Evolutionary conservation across 352 stramenopile species (phyloP), one percentile per base, ranked within the genome.

Genomic region (Blastocystis sp.): DNA sequence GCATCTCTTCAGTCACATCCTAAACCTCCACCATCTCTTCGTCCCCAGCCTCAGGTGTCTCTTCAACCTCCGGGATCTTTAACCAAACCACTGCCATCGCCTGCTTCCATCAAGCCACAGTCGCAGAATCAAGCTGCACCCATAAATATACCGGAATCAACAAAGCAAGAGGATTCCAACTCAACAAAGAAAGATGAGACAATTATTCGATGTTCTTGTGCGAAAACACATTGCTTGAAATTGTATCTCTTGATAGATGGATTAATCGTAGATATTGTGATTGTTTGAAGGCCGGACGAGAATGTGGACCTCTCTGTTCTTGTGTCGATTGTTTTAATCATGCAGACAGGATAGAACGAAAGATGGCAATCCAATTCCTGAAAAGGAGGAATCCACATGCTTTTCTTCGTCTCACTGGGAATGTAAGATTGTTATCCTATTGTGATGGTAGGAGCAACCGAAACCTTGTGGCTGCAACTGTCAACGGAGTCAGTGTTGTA

Each of bases 261-360:
- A 9, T 73, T 14, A 73, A 27, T 29, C 19, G 16, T 73, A 73
- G 61, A 5, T 73, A 73, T n/a, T 73, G 61, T n/a, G 61, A 73
- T 29, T 73, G 61, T 73, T 46, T 73, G 61, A 37, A 46, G 32
- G 61, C 61, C 6, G 61, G 61, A 46, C 12, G 32, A 29, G 61
- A 49, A 49, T 73, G 61, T 46, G 16, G 14, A 46, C 16, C 24
- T 5, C 16, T 12, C 11, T 73, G 61, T 39, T 39, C 24, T 12
- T 73, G 61, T 46, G 11, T 12, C 16, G 61, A 46, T 37, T 73
- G 61, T 73, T 73, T 39, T 14, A 73, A 73, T 29, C 61, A 46
- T 6, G 61, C 19, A 7, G 61, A 46, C 9, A 7, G 32, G 19
- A 14, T 21, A n/a, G 61, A 39, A n/a, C n/a, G 61, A 46, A 19